phyloP scores from a whole-genome alignment of 2,329 filamentous ascomycete genomes.

The Aspergillus terreus region DNA sequence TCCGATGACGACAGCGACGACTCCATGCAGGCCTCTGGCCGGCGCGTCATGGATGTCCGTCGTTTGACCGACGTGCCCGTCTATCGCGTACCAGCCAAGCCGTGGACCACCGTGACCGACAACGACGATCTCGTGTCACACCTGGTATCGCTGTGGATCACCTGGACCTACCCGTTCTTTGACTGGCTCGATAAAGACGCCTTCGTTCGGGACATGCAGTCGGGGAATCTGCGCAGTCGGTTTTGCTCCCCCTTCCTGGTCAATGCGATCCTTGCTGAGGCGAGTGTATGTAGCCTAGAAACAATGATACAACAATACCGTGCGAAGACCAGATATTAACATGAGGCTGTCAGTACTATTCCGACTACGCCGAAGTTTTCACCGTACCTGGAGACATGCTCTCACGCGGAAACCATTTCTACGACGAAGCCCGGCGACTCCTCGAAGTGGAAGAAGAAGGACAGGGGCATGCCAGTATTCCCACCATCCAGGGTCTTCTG shows the following conservation, averaged over 20 bases:
- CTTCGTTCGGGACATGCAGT: slow-evolving; percentile 28
- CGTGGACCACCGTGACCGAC: slow-evolving; percentile 32
- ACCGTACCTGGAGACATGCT: slow-evolving; percentile 21
- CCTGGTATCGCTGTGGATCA: slow-evolving; percentile 30
- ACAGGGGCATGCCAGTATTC: slow-evolving; percentile 19
- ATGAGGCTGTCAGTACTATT: slow-evolving; percentile 15
- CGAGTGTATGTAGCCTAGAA: slow-evolving; percentile 24
- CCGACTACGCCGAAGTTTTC: slow-evolving; percentile 25
- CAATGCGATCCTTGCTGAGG: slow-evolving; percentile 31
- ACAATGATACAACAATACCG: background rate
- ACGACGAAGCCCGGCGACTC: slow-evolving; percentile 26
- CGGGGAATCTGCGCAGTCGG: slow-evolving; percentile 18
- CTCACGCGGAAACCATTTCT: slow-evolving; percentile 26
- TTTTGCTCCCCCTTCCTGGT: slow-evolving; percentile 35
- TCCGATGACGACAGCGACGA: slow-evolving; percentile 8
- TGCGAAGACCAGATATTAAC: background rate
- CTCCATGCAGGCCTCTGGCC: background rate
- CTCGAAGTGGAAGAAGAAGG: slow-evolving; percentile 21
- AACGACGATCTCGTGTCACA: slow-evolving; percentile 32
- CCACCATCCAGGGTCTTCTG: slow-evolving; percentile 25
- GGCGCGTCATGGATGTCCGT: slow-evolving; percentile 21
- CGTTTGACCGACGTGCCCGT: slow-evolving; percentile 24
- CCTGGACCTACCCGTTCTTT: slow-evolving; percentile 28
- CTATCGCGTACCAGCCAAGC: slow-evolving; percentile 24
- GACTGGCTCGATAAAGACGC: slow-evolving; percentile 28